Conservation (phyloP, 2,329 filamentous ascomycete genomes). For the Ambrosiella beaveri region DNA sequence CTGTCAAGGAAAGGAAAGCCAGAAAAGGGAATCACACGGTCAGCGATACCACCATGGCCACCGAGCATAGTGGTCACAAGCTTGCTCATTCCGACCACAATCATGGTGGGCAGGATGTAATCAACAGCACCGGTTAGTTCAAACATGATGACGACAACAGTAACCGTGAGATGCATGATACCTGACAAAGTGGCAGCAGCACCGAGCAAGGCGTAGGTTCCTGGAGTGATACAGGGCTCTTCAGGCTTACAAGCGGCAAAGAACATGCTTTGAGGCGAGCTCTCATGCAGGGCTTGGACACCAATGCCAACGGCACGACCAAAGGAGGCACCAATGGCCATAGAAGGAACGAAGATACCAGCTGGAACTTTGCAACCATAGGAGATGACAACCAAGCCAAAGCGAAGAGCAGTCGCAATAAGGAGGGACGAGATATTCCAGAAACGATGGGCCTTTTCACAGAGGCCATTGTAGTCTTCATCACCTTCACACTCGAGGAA, state of each 20-base stretch:
- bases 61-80: conserved; percentile 67
- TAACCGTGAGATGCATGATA: conserved; percentile 96
- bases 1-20: conserved; percentile 93
- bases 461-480: conserved; percentile 79
- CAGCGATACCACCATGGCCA: conserved; percentile 90
- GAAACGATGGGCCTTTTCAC: conserved; percentile 60
- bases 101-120: conserved; percentile 97
- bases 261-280: conserved; percentile 65
- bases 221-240: conserved; percentile 88
- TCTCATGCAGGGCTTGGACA: conserved; percentile 75
- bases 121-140: conserved; percentile 93
- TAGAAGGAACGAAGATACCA: conserved; percentile 93
- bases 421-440: conserved; percentile 62
- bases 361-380: conserved; percentile 97
- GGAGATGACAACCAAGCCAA: conserved; percentile 78
- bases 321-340: conserved; percentile 92
- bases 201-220: conserved; percentile 89
- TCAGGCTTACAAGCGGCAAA: conserved; percentile 82
- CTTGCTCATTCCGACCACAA: conserved; percentile 93
- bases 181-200: conserved; percentile 82
- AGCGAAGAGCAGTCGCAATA: conserved; percentile 63
- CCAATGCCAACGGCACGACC: conserved; percentile 87
- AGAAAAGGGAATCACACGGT: conserved; percentile 98
- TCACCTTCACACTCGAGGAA: conserved; percentile 84
- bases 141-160: conserved; percentile 98